Base-by-base conservation (phyloP, 805 yeast genomes). In the Babjeviella inositovora region DNA sequence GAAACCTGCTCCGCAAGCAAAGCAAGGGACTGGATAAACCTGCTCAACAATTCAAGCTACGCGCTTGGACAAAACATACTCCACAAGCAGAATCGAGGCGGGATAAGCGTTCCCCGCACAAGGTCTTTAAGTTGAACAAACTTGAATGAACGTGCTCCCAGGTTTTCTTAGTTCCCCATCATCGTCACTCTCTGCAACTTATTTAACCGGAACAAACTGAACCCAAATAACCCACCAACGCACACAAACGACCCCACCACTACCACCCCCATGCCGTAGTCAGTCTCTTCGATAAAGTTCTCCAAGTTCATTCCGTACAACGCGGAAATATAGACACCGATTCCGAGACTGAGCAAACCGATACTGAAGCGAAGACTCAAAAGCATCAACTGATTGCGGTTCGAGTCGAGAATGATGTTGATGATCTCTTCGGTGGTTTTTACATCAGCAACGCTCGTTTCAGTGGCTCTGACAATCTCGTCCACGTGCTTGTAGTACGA, bases 241-340 rank as follows among this genome's bases (percentile, higher is more conserved):
- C 31, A 33, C 3, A 48, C 23, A 7, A 65, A 38, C 3, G 70
- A 50, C 1, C 73, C 52, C 2, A 56, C 29, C 2, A 57, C 43
- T 5, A 73, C 62, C 2, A 69, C 42, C 4, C 44, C 41, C 40
- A 82, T 79, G 15, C 95, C 95, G 32, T 62, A 59, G 26, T 64
- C 62, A 2, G 70, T 53, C 27, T 84, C 93, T 43, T 90, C 99
- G 12, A 90, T 72, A 40, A 79, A 84, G 47, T 87, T 90, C 39
- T 77, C 81, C 43, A 90, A 53, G 47, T 90, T 90, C 98, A 90
- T 90, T 17, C 99, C 99, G 45, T 85, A 90, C 7, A 82, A 53
- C 0, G 95, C 76, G 2, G 93, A 90, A 9, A 81, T 43, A 33
- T 79, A 80, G 21, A 92, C 53, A 2, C 90, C 75, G 9, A 73